Evolutionary conservation across 2,329 filamentous ascomycete species (phyloP).

Genomic region (Colletotrichum costaricense): DNA sequence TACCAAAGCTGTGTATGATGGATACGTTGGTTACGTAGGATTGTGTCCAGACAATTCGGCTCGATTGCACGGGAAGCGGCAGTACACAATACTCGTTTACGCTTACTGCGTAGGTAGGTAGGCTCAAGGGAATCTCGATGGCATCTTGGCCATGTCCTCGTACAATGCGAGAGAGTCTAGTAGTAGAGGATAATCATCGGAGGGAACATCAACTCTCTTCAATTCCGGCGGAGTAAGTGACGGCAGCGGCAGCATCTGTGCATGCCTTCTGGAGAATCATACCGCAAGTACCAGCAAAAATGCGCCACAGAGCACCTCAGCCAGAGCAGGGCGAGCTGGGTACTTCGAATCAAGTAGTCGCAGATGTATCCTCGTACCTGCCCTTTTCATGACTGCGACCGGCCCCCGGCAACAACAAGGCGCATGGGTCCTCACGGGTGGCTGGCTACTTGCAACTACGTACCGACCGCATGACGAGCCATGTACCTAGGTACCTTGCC

Average conservation of each 20-base stretch:
- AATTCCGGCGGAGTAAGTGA: not conserved
- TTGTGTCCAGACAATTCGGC: not conserved
- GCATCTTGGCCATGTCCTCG: not conserved
- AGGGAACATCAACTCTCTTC: not conserved
- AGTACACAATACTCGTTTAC: not conserved
- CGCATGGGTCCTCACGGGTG: not conserved
- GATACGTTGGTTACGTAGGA: not conserved
- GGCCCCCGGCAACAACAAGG: not conserved
- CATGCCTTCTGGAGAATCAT: not conserved
- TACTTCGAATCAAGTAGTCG: not conserved
- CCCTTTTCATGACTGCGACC: not conserved
- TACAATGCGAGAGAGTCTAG: not conserved
- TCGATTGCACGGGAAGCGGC: not conserved
- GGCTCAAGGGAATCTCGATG: not conserved
- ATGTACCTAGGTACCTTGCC: not conserved
- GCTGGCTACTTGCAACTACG: not conserved
- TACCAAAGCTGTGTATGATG: not conserved
- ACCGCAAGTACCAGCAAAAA: not conserved
- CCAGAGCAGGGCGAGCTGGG: not conserved
- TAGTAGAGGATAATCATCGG: not conserved
- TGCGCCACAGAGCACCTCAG: not conserved
- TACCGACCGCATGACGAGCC: not conserved
- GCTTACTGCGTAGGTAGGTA: not conserved
- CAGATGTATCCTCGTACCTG: not conserved
- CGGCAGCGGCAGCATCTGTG: constrained; percentile 22